phyloP scores from a whole-genome alignment of 257 asterid genomes.

The Solanum pennellii region DNA sequence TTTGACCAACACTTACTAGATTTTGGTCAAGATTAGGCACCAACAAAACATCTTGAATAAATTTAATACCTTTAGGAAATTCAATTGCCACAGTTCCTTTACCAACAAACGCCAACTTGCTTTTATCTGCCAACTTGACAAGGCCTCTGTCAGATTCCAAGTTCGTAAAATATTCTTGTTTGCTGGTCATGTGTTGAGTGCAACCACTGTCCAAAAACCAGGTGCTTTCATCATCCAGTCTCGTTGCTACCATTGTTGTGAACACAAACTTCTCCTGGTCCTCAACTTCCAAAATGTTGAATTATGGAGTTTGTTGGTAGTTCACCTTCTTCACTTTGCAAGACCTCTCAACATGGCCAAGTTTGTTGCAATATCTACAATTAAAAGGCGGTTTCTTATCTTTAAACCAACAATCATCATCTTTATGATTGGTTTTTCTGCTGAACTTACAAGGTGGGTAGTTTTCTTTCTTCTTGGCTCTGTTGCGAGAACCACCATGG shows the following conservation, averaged over 20 bases:
- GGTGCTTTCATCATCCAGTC: neutral
- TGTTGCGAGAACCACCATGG: neutral
- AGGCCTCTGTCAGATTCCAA: neutral
- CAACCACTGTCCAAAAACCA: neutral
- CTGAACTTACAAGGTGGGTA: neutral
- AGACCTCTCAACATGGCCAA: neutral
- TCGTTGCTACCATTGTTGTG: neutral
- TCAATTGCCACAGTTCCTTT: neutral
- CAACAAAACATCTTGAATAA: neutral
- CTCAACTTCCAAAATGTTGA: neutral
- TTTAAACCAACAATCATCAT: neutral
- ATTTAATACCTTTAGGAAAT: neutral
- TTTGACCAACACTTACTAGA: neutral
- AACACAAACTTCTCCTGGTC: neutral
- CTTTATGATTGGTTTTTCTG: neutral
- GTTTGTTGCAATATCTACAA: neutral
- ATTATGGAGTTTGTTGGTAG: neutral
- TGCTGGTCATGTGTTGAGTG: neutral
- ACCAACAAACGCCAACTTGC: neutral
- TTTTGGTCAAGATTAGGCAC: neutral
- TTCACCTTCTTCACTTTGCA: neutral
- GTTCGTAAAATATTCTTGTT: neutral
- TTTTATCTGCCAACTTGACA: neutral
- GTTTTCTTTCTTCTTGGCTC: neutral
- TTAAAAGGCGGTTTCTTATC: neutral